A percentile compares a stretch with the other conserved stretches of the same genome.
These are phyloP conservation scores for Lentinus polychrous DNA, from an alignment of 1,284 basidiomycete genomes.

Conservation along the genomic window DNA sequence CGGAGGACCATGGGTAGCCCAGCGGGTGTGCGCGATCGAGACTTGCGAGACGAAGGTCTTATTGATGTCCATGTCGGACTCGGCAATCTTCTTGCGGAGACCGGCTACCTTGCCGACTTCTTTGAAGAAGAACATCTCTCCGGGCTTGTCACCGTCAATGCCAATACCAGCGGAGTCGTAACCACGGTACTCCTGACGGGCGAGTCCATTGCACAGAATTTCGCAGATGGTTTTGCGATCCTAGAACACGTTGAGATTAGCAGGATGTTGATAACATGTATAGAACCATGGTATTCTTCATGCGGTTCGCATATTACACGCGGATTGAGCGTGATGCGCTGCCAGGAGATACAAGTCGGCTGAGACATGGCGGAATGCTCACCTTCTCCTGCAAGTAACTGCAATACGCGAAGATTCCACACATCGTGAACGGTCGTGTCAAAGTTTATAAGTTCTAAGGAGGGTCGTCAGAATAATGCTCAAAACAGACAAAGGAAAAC, in stretches of 20 bases:
- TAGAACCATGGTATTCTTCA: background rate
- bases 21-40: conserved; percentile 98
- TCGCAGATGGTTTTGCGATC: conserved; percentile 91
- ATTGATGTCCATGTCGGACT: conserved; percentile 69
- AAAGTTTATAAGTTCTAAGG: no score
- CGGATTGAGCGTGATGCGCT: background rate
- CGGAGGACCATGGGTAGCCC: conserved; percentile 98
- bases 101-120: conserved; percentile 97
- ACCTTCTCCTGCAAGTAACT: conserved; percentile 92
- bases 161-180: conserved; percentile 97
- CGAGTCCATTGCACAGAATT: conserved; percentile 87
- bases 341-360: background rate
- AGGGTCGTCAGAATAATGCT: no score
- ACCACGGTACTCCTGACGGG: conserved; percentile 96
- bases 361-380: conserved; percentile 19
- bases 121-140: conserved; percentile 86
- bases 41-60: conserved; percentile 87
- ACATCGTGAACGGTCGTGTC: conserved; percentile 44
- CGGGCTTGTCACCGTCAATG: conserved; percentile 88
- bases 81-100: conserved; percentile 87
- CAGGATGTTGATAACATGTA: background rate
- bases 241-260: conserved; percentile 32
- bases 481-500: background rate
- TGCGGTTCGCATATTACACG: background rate
- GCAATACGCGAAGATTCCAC: conserved; percentile 95